Evolutionary conservation across 148 eudicot species (phyloP).

Genomic region (Beta vulgaris): DNA sequence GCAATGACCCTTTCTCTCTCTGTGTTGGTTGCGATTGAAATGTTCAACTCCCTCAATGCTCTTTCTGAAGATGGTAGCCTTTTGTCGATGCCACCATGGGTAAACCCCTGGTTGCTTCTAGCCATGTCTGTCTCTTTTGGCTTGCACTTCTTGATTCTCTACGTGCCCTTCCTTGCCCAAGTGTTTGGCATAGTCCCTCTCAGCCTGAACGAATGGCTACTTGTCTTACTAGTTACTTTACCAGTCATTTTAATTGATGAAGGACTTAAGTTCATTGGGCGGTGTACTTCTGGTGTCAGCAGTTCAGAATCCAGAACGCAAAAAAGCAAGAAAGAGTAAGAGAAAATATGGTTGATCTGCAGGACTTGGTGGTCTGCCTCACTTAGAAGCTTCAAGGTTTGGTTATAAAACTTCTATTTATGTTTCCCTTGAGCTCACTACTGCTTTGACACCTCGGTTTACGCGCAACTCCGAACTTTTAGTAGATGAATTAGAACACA

Average conservation of each 20-base stretch:
- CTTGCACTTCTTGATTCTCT: constrained; percentile 67
- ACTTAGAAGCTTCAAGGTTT: constrained; percentile 22
- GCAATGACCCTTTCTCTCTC: constrained; percentile 81
- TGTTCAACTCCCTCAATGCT: constrained; percentile 76
- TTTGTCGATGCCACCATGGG: constrained; percentile 78
- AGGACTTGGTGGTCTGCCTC: background rate
- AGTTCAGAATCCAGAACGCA: constrained; percentile 19
- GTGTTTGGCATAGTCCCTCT: constrained; percentile 74
- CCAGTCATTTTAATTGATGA: constrained; percentile 85
- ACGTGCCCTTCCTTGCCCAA: constrained; percentile 70
- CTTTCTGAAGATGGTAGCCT: constrained; percentile 74
- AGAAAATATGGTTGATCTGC: background rate
- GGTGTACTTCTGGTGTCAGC: constrained; percentile 44
- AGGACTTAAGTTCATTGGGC: constrained; percentile 74
- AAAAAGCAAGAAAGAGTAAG: constrained; percentile 52
- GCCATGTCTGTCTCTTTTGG: constrained; percentile 78
- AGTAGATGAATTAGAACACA: constrained; percentile 13
- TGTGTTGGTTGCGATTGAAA: constrained; percentile 74
- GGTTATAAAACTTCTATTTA: background rate
- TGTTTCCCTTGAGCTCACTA: constrained; percentile 11
- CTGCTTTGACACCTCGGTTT: constrained; percentile 23
- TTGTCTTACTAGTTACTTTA: constrained; percentile 55
- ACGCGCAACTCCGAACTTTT: constrained; percentile 15
- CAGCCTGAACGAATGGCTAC: constrained; percentile 62
- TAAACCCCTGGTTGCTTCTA: constrained; percentile 63